Conservation (phyloP, 768 basidiomycete species). For the Pisolithus tinctorius region DNA sequence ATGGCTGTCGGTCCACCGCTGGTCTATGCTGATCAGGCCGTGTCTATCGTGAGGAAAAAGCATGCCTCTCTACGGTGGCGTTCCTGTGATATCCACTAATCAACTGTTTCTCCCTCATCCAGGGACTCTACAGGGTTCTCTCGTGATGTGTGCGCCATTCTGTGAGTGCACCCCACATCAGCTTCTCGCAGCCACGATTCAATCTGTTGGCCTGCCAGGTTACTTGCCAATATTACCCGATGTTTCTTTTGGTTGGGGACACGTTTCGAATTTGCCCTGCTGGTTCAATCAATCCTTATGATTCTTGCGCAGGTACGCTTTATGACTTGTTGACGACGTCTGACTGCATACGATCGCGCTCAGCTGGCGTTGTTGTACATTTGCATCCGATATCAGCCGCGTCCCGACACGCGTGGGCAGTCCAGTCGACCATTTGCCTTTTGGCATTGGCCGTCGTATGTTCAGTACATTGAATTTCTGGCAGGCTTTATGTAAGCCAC, state of each 20-base stretch:
- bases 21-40: constrained; percentile 78
- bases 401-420: constrained; percentile 48
- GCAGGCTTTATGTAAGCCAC: constrained; percentile 61
- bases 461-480: constrained; percentile 77
- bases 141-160: constrained; percentile 77
- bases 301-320: constrained; percentile 65
- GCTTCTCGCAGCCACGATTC: constrained; percentile 3
- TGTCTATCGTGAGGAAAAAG: constrained; percentile 78
- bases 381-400: constrained; percentile 67
- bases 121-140: constrained; percentile 87
- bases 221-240: constrained; percentile 79
- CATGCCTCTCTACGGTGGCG: constrained; percentile 20
- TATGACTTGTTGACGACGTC: not conserved
- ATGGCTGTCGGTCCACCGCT: constrained; percentile 85
- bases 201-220: constrained; percentile 31
- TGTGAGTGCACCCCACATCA: constrained; percentile 36
- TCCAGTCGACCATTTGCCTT: constrained; percentile 67
- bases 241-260: constrained; percentile 90
- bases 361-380: constrained; percentile 78
- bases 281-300: constrained; percentile 83
- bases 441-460: constrained; percentile 81
- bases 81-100: constrained; percentile 2
- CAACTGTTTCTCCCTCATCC: not conserved
- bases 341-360: constrained; percentile 12
- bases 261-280: constrained; percentile 66